These are phyloP conservation scores for Claviceps humidiphila DNA, from an alignment of 2,329 filamentous ascomycete genomes.

Conservation along the genomic window DNA sequence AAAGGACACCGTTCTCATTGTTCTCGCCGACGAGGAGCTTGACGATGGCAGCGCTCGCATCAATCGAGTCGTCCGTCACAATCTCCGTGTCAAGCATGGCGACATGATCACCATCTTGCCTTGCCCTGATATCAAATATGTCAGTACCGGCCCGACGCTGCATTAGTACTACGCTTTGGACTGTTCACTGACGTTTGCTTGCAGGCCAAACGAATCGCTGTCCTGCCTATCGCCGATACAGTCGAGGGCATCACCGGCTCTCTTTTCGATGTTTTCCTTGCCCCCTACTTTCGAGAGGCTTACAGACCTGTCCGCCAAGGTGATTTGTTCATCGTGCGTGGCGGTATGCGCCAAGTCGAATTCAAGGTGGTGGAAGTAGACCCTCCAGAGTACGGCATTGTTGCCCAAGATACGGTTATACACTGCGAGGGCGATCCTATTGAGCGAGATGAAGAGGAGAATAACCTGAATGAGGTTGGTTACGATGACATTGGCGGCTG, in stretches of 20 bases:
- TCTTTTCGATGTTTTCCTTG: constrained; percentile 97
- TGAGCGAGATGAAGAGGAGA: constrained; percentile 96
- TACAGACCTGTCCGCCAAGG: constrained; percentile 96
- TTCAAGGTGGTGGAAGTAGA: constrained; percentile 99
- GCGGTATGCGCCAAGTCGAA: constrained; percentile 97
- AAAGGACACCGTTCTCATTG: constrained; percentile 96
- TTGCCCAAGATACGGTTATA: constrained; percentile 96
- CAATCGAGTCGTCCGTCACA: constrained; percentile 97
- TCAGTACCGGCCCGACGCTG: constrained; percentile 34
- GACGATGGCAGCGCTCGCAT: constrained; percentile 95
- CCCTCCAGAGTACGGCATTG: constrained; percentile 95
- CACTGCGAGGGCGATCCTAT: constrained; percentile 84
- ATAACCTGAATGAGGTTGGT: constrained; percentile 96
- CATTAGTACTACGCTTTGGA: no score
- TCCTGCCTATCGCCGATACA: constrained; percentile 95
- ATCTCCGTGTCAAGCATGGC: constrained; percentile 95
- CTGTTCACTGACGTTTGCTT: constrained; percentile 6
- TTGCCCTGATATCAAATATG: constrained; percentile 99
- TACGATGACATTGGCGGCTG: constrained; percentile 99
- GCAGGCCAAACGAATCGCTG: constrained; percentile 95
- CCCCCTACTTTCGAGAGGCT: constrained; percentile 97
- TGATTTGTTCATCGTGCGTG: constrained; percentile 92
- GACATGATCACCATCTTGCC: constrained; percentile 95
- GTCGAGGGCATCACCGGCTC: constrained; percentile 96
- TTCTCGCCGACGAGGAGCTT: constrained; percentile 91